Evolutionary conservation across 495 filamentous ascomycete genomes (phyloP).

Genomic region (Viridothelium virens): DNA sequence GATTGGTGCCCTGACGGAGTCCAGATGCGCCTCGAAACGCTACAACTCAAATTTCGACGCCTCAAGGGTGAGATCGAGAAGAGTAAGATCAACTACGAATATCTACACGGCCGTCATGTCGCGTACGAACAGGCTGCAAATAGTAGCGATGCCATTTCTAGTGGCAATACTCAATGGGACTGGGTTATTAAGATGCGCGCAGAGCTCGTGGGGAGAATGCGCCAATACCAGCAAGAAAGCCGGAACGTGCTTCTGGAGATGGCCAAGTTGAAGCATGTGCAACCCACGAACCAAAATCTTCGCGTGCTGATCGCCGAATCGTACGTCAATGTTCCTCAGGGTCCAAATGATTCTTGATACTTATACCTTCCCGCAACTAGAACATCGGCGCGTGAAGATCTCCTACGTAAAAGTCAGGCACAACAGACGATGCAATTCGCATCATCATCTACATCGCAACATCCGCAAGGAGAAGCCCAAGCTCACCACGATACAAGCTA

Average conservation of each 20-base stretch:
- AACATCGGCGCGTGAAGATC: no score
- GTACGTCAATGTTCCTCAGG: not conserved
- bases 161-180: not conserved
- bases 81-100: not conserved
- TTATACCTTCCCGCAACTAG: not conserved
- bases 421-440: no score
- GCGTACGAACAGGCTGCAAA: not conserved
- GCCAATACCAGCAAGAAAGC: not conserved
- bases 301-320: not conserved
- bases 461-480: no score
- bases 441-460: no score
- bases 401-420: no score
- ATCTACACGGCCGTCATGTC: not conserved
- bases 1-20: not conserved
- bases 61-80: not conserved
- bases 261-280: not conserved
- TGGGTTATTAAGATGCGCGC: not conserved
- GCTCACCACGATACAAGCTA: no score
- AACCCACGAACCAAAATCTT: not conserved
- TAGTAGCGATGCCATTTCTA: not conserved
- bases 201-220: not conserved
- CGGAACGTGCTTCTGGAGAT: not conserved
- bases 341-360: not conserved
- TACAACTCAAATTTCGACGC: not conserved
- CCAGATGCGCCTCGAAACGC: not conserved